Evolutionary conservation across 1,284 basidiomycete genomes (phyloP), one percentile per base, ranked within the genome.

Genomic region (Spongiforma sp.): DNA sequence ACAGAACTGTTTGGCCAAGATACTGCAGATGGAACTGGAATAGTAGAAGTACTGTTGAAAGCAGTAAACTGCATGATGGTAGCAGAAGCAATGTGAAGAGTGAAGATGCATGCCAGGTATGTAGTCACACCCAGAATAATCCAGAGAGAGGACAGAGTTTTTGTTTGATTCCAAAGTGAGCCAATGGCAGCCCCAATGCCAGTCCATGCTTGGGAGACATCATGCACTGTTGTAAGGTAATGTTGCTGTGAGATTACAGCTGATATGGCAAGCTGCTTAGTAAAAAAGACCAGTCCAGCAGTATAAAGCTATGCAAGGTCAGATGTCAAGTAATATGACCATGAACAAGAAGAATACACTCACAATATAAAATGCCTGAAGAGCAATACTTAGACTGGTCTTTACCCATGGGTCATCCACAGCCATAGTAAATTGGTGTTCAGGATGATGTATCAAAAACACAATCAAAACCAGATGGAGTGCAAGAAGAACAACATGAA

Each of bases 1-100:
- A 17, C 14, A 59, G 55, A 1, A 6, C 4, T 14, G 30, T 50
- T 30, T 28, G 46, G 46, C 46, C 46, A 50, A 28, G 52, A 21
- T 1, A 59, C 1, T 26, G 1, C 5, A 17, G 68, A 64, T 28
- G n/a, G 46, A 7, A 67, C 2, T 21, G n/a, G 0, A 4, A 46
- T 39, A 2, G 1, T 32, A 1, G 59, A 61, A 8, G 46, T 53
- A 15, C 28, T 63, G n/a, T 66, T 61, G 24, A 61, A 62, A 1
- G 67, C 46, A 17, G 46, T 62, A 26, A 68, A 68, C 36, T 69
- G 33, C 67, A 68, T 66, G 46, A 69, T 68, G n/a, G 67, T 53
- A 9, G 60, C 34, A 6, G 67, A 62, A 11, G 59, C n/a, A 28
- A 66, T 59, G 0, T 68, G 67, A 5, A 69, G 52, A 12, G 57